Conservation (phyloP, 176 grass and related monocot genomes). For the Elymus sibiricus region DNA sequence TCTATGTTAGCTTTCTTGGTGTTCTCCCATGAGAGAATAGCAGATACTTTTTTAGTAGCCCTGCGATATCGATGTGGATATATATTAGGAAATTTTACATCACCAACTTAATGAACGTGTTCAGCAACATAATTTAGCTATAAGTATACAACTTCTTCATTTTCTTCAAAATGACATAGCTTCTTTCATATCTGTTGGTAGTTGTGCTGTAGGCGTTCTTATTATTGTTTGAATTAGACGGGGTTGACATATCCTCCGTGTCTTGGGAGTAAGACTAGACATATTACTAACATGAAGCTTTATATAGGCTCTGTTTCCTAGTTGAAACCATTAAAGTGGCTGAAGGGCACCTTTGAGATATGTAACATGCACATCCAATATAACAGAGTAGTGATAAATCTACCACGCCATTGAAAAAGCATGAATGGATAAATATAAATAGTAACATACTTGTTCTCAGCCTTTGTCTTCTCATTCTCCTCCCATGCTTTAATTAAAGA, state of each 20-base stretch:
- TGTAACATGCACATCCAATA: neutral
- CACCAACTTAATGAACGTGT: neutral
- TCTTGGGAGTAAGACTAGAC: neutral
- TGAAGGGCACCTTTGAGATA: neutral
- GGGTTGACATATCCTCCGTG: neutral
- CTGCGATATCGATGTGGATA: constrained; percentile 32
- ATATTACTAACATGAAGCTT: neutral
- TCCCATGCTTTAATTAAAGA: constrained; percentile 94
- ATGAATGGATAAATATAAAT: neutral
- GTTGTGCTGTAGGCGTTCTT: neutral
- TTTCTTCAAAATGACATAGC: neutral
- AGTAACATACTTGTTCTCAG: constrained; percentile 73
- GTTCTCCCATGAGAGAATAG: constrained; percentile 88
- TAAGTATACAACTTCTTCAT: neutral
- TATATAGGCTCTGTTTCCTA: neutral
- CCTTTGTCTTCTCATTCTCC: constrained; percentile 92
- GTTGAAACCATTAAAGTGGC: constrained; percentile 1
- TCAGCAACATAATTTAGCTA: constrained; percentile 1
- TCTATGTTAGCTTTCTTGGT: constrained; percentile 77
- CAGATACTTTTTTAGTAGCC: constrained; percentile 71
- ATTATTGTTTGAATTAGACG: neutral
- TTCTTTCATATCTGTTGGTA: neutral
- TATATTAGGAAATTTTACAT: constrained; percentile 22
- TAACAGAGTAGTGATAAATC: neutral
- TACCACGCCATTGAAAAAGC: neutral